These are phyloP conservation scores for Trichophaea hybrida DNA, from an alignment of 2,329 filamentous ascomycete species.

Conservation along the genomic window DNA sequence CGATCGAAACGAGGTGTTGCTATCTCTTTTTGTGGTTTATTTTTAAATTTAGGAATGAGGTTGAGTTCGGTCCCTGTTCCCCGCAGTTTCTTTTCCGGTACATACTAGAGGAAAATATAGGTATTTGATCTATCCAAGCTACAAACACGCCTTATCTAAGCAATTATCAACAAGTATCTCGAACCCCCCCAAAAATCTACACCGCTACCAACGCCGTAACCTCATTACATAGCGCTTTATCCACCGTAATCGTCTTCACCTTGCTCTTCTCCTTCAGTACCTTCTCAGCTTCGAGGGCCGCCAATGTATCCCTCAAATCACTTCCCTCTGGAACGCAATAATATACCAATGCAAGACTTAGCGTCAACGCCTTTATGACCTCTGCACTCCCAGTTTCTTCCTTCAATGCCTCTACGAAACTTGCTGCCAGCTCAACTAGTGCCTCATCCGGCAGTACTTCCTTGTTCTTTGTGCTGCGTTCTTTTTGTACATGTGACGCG, in stretches of 20 bases:
- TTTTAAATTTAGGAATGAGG: neutral
- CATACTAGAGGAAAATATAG: too few species aligned
- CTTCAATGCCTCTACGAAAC: conserved; percentile 58
- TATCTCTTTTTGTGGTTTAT: conserved; percentile 15
- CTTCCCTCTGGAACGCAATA: conserved; percentile 55
- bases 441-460: conserved; percentile 52
- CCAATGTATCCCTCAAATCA: conserved; percentile 38
- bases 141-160: too few species aligned
- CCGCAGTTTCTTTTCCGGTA: too few species aligned
- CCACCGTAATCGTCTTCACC: conserved; percentile 31
- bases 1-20: conserved; percentile 31
- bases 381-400: conserved; percentile 44
- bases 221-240: conserved; percentile 43
- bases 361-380: conserved; percentile 59
- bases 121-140: too few species aligned
- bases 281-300: conserved; percentile 51
- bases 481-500: conserved; percentile 52
- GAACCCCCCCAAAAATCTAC: neutral
- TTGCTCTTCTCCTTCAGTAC: conserved; percentile 57
- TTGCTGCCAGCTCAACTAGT: conserved; percentile 69
- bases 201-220: conserved; percentile 28
- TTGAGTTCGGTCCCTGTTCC: too few species aligned
- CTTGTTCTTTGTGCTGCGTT: conserved; percentile 43
- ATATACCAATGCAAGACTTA: conserved; percentile 60
- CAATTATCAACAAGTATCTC: too few species aligned